Base-by-base conservation (phyloP, 129 eudicot species). In the Tanacetum coccineum region DNA sequence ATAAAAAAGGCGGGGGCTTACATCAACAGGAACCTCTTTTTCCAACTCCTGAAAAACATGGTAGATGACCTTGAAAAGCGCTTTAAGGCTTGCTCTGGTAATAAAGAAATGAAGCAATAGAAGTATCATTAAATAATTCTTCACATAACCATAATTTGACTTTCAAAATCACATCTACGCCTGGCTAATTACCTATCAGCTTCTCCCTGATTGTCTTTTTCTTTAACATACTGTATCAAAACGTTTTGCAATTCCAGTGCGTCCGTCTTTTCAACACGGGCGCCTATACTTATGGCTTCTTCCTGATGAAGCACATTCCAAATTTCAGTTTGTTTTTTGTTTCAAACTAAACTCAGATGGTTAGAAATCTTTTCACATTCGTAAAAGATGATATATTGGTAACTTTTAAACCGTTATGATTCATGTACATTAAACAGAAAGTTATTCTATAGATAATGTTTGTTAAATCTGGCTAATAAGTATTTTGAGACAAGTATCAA, bases 231-330 rank as follows among this genome's bases (percentile, higher is more conserved):
- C n/a, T n/a, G n/a, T n/a, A n/a, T n/a, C n/a, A n/a, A n/a, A n/a
- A n/a, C n/a, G n/a, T n/a, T n/a, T n/a, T n/a, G n/a, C 99, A 59
- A 93, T 84, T 93, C 99, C 77, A 93, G 79, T 13, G 90, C 95
- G 76, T 93, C 96, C 9, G 92, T 93, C 83, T 93, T 86, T 52
- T 93, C 82, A n/a, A 93, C 88, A 10, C 99, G 85, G 53, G 81
- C 56, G 25, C 85, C 82, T 64, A 84, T 82, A 82, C 96, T 88
- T 54, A 92, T 62, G 17, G 82, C 82, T 79, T 93, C 83, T 64
- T 93, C 99, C 99, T 93, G 87, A 68, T 8, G 21, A 59, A 70
- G 45, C 36, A 70, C 71, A 64, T 25, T 57, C 67, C 53, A 61
- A 59, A 48, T 66, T 75, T 67, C 61, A 66, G 21, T 36, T 36